phyloP scores from a whole-genome alignment of 179 eudicot genomes.

The Gypsophila paniculata region DNA sequence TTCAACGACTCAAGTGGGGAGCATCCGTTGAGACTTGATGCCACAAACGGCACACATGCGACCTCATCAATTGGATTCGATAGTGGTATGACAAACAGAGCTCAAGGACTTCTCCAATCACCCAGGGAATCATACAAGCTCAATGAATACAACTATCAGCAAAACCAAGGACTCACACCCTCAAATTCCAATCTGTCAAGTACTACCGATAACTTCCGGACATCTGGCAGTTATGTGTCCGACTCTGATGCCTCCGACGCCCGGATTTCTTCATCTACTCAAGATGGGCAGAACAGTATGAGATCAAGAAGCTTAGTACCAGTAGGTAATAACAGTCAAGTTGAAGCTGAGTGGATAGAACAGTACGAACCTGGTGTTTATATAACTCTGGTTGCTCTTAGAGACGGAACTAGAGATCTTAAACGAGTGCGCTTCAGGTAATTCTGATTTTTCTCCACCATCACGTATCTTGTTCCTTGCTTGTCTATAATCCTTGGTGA shows the following conservation, averaged over 20 bases:
- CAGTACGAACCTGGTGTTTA: constrained; percentile 98
- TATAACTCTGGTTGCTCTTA: constrained; percentile 82
- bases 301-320: constrained; percentile 40
- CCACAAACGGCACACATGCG: constrained; percentile 26
- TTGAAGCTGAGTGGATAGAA: constrained; percentile 97
- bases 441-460: background rate
- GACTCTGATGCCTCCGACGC: constrained; percentile 49
- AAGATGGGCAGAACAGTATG: constrained; percentile 46
- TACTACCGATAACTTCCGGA: constrained; percentile 36
- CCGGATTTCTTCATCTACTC: constrained; percentile 36
- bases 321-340: constrained; percentile 46
- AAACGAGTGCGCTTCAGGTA: constrained; percentile 99
- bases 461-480: background rate
- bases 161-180: constrained; percentile 31
- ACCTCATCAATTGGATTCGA: constrained; percentile 31
- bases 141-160: constrained; percentile 34
- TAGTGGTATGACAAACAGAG: constrained; percentile 34
- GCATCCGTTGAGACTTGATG: constrained; percentile 29
- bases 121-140: constrained; percentile 31
- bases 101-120: constrained; percentile 33
- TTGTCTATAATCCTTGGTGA: background rate
- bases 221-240: constrained; percentile 36
- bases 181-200: constrained; percentile 36
- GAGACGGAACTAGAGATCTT: constrained; percentile 93
- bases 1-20: constrained; percentile 45